Percentiles rank a stretch among this genome's conserved stretches.
These are phyloP conservation scores for Limnanthes douglasii DNA, from an alignment of 345 rosid genomes.

Conservation along the genomic window DNA sequence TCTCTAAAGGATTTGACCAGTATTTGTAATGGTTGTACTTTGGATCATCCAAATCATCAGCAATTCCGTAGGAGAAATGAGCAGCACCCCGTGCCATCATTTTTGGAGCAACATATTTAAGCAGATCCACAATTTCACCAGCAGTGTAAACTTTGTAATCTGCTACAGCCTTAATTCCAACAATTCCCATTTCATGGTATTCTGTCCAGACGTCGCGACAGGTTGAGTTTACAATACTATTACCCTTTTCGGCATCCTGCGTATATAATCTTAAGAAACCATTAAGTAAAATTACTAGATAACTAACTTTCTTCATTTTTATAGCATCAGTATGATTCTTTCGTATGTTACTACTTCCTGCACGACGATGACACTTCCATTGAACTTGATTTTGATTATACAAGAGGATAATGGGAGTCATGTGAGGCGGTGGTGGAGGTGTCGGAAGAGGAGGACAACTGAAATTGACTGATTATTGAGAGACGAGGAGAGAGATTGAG, in stretches of 20 bases:
- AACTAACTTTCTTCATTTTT: no score
- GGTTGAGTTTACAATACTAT: constrained; percentile 41
- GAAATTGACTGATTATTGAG: no score
- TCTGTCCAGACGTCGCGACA: constrained; percentile 90
- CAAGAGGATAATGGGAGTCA: no score
- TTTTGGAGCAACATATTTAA: constrained; percentile 80
- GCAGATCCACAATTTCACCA: constrained; percentile 49
- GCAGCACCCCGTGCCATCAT: constrained; percentile 81
- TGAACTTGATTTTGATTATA: no score
- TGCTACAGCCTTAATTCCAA: constrained; percentile 68
- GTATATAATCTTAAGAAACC: neutral
- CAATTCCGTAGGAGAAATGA: constrained; percentile 90
- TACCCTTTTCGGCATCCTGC: constrained; percentile 81
- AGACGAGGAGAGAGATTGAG: no score
- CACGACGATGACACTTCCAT: no score
- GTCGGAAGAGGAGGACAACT: no score
- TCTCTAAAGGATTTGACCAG: constrained; percentile 96
- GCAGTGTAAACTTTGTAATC: constrained; percentile 77
- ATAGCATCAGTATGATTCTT: no score
- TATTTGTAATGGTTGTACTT: constrained; percentile 64
- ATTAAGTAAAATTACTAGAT: constrained; percentile 1
- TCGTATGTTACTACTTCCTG: no score
- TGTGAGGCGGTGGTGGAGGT: no score
- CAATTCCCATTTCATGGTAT: constrained; percentile 85
- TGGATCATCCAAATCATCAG: constrained; percentile 84